phyloP scores from a whole-genome alignment of 148 eudicot genomes.

The Selenicereus undatus region DNA sequence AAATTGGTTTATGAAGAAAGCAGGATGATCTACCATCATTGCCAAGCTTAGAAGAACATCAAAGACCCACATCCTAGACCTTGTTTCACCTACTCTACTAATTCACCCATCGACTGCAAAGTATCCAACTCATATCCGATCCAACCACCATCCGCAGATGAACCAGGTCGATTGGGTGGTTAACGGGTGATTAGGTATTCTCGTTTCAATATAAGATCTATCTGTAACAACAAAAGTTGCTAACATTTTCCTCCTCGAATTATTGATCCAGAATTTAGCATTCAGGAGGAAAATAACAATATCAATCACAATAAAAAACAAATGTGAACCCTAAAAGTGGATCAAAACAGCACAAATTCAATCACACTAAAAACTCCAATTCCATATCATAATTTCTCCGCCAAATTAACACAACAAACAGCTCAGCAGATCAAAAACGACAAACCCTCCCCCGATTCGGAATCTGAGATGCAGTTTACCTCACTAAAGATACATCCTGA shows the following conservation, averaged over 20 bases:
- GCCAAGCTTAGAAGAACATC: not conserved
- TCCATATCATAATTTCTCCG: not conserved
- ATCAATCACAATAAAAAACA: not conserved
- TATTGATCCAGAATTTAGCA: not conserved
- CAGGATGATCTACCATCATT: not conserved
- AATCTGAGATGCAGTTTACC: slow-evolving; percentile 1
- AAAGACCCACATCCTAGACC: not conserved
- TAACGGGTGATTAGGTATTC: not conserved
- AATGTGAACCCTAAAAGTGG: not conserved
- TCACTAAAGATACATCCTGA: not conserved
- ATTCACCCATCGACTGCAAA: not conserved
- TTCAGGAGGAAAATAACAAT: not conserved
- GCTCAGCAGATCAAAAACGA: not conserved
- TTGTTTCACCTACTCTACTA: not conserved
- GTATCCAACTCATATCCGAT: not conserved
- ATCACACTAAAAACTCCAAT: not conserved
- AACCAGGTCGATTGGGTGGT: not conserved
- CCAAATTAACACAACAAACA: not conserved
- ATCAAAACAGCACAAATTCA: not conserved
- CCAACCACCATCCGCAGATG: not conserved
- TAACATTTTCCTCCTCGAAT: not conserved
- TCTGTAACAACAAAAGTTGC: not conserved
- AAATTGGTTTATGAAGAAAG: not conserved
- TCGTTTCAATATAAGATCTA: not conserved
- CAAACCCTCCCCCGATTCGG: not conserved